phyloP scores from a whole-genome alignment of 148 eudicot genomes.

The Silene conica region DNA sequence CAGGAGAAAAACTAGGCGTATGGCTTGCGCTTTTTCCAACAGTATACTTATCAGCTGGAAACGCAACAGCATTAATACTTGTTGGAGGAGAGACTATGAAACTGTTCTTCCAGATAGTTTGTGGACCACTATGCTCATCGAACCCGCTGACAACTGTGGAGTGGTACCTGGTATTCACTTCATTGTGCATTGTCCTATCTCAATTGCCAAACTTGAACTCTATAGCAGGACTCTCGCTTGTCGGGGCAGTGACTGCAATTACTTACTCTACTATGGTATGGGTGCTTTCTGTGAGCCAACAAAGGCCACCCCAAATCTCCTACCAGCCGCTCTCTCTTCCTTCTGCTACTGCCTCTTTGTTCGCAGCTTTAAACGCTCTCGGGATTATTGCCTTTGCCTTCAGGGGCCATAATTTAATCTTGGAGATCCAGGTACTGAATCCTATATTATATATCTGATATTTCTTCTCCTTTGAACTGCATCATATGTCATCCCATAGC shows the following conservation, averaged over 20 bases:
- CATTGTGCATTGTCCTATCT: constrained; percentile 80
- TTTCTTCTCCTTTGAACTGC: no score
- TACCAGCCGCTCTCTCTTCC: constrained; percentile 71
- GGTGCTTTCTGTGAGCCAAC: constrained; percentile 87
- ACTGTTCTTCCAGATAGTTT: constrained; percentile 80
- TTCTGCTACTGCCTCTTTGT: constrained; percentile 57
- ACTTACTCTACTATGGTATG: constrained; percentile 91
- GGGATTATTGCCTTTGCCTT: constrained; percentile 97
- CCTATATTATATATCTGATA: neutral
- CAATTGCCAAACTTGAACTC: constrained; percentile 96
- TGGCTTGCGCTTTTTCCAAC: constrained; percentile 99
- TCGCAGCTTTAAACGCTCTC: constrained; percentile 80
- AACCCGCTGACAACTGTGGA: constrained; percentile 96
- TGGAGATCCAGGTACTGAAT: constrained; percentile 84
- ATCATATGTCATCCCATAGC: no score
- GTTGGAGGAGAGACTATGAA: constrained; percentile 98
- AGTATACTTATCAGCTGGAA: constrained; percentile 90
- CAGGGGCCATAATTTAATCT: constrained; percentile 83
- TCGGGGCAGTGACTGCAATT: constrained; percentile 96
- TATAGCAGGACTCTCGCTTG: constrained; percentile 90
- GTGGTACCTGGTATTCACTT: constrained; percentile 98
- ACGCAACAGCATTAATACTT: constrained; percentile 88
- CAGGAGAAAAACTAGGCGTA: constrained; percentile 81
- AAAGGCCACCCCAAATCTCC: constrained; percentile 65
- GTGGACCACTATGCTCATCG: constrained; percentile 87